A percentile compares a stretch with the other conserved stretches of the same genome.
phyloP scores from a whole-genome alignment of 2,329 filamentous ascomycete species.

The Penicillium sclerotiorum region DNA sequence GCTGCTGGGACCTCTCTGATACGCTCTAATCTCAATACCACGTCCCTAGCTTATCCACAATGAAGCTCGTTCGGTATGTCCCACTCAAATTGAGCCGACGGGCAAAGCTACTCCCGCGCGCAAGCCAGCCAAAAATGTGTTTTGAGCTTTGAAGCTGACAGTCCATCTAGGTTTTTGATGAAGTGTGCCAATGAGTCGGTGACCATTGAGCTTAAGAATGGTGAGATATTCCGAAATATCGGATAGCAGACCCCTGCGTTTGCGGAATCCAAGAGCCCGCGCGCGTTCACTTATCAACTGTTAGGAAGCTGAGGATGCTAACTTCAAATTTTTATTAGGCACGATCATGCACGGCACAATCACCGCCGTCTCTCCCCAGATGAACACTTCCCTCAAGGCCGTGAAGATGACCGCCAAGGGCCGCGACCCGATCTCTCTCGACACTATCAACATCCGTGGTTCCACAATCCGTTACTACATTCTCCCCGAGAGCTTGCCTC shows the following conservation, averaged over 20 bases:
- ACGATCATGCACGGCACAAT: constrained; percentile 97
- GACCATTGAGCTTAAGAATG: constrained; percentile 98
- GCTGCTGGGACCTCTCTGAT: background rate
- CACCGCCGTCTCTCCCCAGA: constrained; percentile 92
- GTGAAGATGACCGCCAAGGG: constrained; percentile 95
- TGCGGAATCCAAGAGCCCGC: background rate
- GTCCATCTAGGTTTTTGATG: constrained; percentile 81
- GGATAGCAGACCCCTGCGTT: background rate
- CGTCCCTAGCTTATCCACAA: constrained; percentile 52
- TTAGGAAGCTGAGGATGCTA: background rate
- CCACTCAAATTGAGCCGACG: background rate
- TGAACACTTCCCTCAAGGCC: constrained; percentile 95
- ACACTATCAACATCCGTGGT: constrained; percentile 95
- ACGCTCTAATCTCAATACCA: constrained; percentile 1
- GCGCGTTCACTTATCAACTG: background rate
- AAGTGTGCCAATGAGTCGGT: constrained; percentile 99
- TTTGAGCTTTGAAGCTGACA: constrained; percentile 20
- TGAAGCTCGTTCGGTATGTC: constrained; percentile 95
- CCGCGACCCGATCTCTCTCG: constrained; percentile 83
- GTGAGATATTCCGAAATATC: constrained; percentile 51
- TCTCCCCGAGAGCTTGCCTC: constrained; percentile 88
- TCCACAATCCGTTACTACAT: constrained; percentile 97
- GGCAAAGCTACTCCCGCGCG: constrained; percentile 14
- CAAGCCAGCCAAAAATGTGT: constrained; percentile 15
- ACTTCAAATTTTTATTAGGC: constrained; percentile 55